These are phyloP conservation scores for Orbilia ellipsospora DNA, from an alignment of 2,329 filamentous ascomycete genomes.

Conservation along the genomic window DNA sequence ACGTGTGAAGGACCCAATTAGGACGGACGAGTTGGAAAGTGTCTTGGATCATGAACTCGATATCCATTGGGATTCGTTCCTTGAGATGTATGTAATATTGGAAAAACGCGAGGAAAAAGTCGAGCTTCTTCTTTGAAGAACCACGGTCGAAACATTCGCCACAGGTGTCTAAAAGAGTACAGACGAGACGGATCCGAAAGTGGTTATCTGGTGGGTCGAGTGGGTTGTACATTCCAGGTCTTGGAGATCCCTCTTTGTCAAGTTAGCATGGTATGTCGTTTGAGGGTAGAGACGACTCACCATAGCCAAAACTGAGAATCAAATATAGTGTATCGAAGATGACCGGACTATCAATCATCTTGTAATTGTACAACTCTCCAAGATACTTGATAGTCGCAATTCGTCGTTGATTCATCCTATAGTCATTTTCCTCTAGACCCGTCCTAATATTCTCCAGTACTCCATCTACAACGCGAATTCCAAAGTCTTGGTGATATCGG, in stretches of 20 bases:
- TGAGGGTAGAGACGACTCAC: constrained; percentile 62
- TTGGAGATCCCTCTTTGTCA: constrained; percentile 76
- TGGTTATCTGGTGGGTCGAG: constrained; percentile 93
- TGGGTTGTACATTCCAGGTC: constrained; percentile 78
- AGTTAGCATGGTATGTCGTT: constrained; percentile 51
- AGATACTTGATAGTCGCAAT: constrained; percentile 97
- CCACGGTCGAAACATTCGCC: constrained; percentile 96
- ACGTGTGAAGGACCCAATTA: constrained; percentile 88
- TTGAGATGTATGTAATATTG: constrained; percentile 97
- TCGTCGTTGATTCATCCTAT: constrained; percentile 94
- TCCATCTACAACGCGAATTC: constrained; percentile 90
- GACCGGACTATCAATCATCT: constrained; percentile 92
- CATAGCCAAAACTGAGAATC: constrained; percentile 91
- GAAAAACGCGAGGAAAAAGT: constrained; percentile 96
- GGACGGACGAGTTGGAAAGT: constrained; percentile 85
- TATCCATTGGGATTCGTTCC: constrained; percentile 89
- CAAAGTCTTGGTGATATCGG: constrained; percentile 90
- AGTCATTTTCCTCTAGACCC: constrained; percentile 94
- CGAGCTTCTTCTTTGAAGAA: constrained; percentile 92
- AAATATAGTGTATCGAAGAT: constrained; percentile 96
- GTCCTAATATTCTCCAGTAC: constrained; percentile 87
- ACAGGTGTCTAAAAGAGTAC: constrained; percentile 91
- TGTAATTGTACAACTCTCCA: constrained; percentile 96
- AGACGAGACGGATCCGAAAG: constrained; percentile 91
- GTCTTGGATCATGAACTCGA: constrained; percentile 96